A percentile compares a stretch with the other conserved stretches of the same genome.
Conservation (phyloP, 164 flowering plant genomes). For the Liquidambar formosana region DNA sequence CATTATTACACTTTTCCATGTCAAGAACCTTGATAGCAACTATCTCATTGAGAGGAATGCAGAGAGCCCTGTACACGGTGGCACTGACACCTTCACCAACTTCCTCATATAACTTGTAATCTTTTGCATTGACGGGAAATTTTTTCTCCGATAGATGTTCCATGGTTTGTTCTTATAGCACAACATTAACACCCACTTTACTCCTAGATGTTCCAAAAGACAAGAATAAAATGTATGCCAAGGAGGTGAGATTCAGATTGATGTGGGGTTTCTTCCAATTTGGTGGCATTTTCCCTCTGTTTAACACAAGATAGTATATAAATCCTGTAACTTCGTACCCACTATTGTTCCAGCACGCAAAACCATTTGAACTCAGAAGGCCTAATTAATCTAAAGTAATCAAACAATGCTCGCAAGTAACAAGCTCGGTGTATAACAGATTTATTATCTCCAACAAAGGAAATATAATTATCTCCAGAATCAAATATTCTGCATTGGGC, state of each 20-base stretch:
- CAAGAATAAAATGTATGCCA: slow-evolving; percentile 9
- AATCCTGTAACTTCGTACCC: slow-evolving; percentile 15
- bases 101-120: slow-evolving; percentile 82
- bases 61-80: slow-evolving; percentile 83
- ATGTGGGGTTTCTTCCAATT: slow-evolving; percentile 43
- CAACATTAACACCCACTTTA: slow-evolving; percentile 26
- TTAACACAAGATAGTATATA: slow-evolving; percentile 11
- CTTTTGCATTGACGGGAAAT: slow-evolving; percentile 69
- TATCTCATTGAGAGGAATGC: slow-evolving; percentile 76
- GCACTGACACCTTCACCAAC: slow-evolving; percentile 97
- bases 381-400: neutral
- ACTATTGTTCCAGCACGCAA: neutral
- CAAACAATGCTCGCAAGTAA: neutral
- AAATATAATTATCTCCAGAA: neutral
- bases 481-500: neutral
- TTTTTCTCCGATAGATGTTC: slow-evolving; percentile 47
- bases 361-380: neutral
- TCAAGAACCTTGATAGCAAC: slow-evolving; percentile 97
- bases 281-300: slow-evolving; percentile 32
- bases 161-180: slow-evolving; percentile 46
- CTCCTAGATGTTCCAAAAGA: slow-evolving; percentile 15
- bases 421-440: neutral
- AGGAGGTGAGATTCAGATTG: slow-evolving; percentile 17
- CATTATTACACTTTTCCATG: slow-evolving; percentile 87
- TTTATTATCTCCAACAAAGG: neutral